phyloP scores from a whole-genome alignment of 306 rosid genomes.

The Castanospermum australe region DNA sequence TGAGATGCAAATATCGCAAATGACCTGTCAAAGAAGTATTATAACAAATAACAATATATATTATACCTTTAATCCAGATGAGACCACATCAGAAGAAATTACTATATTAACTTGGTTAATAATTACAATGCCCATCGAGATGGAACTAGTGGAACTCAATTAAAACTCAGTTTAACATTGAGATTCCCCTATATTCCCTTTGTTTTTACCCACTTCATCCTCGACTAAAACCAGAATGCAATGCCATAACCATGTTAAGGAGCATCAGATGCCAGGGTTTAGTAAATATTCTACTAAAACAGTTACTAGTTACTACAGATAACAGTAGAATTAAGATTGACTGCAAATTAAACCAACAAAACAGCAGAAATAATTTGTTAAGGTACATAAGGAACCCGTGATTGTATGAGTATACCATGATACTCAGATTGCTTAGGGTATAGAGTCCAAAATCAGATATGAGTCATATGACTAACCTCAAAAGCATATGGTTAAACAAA shows the following conservation, averaged over 20 bases:
- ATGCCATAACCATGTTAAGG: slow-evolving; percentile 13
- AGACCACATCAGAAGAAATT: slow-evolving; percentile 4
- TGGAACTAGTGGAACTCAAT: background rate
- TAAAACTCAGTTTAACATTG: background rate
- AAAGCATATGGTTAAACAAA: slow-evolving; percentile 7
- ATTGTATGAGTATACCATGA: background rate
- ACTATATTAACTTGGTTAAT: background rate
- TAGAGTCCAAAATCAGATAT: background rate
- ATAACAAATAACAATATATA: background rate
- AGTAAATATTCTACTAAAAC: background rate
- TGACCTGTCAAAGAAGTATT: background rate
- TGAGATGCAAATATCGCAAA: background rate
- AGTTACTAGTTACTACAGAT: background rate
- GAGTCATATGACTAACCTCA: background rate
- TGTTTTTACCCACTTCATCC: slow-evolving; percentile 3
- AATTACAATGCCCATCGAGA: background rate
- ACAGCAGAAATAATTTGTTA: background rate
- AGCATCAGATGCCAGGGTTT: background rate
- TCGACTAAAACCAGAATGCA: background rate
- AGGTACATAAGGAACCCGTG: background rate
- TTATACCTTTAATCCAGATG: background rate
- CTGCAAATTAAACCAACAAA: slow-evolving; percentile 9
- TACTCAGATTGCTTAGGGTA: slow-evolving; percentile 15
- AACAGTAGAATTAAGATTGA: background rate
- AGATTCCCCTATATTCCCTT: background rate